A percentile compares a stretch with the other conserved stretches of the same genome.
phyloP scores from a whole-genome alignment of 306 rosid species.

The Astragalus membranaceus region DNA sequence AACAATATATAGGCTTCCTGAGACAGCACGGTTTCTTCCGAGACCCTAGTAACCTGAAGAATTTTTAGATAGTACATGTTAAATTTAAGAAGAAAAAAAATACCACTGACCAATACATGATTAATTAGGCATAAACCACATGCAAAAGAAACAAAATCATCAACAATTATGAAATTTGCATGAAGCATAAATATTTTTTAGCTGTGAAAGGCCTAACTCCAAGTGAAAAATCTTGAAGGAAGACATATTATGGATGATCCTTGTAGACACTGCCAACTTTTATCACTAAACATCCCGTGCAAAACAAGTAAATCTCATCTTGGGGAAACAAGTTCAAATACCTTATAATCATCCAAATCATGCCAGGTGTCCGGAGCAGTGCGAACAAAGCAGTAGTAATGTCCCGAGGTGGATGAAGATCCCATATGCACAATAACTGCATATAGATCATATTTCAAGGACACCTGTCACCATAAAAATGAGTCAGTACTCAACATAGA shows the following conservation, averaged over 20 bases:
- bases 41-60: slow-evolving; percentile 62
- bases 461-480: slow-evolving; percentile 40
- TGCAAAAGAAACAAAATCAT: neutral
- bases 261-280: neutral
- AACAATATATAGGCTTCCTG: slow-evolving; percentile 80
- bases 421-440: slow-evolving; percentile 82
- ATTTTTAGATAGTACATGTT: neutral
- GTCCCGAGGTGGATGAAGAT: slow-evolving; percentile 61
- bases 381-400: slow-evolving; percentile 78
- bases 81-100: neutral
- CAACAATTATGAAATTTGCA: neutral
- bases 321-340: slow-evolving; percentile 12
- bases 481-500: slow-evolving; percentile 5
- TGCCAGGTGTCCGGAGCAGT: slow-evolving; percentile 76
- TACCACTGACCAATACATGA: neutral
- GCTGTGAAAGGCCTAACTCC: neutral
- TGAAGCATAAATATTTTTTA: neutral
- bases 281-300: neutral
- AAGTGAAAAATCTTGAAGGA: neutral
- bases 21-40: slow-evolving; percentile 50
- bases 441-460: slow-evolving; percentile 65
- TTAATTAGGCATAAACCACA: neutral
- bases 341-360: slow-evolving; percentile 75
- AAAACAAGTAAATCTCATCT: neutral
- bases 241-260: neutral